Conservation (phyloP, 139 green algal species). For the Coccomyxa sp. region DNA sequence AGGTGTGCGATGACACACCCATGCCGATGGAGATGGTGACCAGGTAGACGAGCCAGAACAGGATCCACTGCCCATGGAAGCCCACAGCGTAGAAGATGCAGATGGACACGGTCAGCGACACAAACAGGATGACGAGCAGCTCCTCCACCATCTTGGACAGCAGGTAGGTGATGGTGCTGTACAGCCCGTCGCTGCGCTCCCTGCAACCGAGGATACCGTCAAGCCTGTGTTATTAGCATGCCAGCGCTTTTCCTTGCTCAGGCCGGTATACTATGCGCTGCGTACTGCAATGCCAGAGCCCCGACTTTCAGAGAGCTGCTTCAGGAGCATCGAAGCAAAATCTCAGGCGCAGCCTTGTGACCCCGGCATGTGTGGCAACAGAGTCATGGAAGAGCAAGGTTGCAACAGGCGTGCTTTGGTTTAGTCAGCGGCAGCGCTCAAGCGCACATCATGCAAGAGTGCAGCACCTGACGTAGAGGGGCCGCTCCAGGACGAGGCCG, state of each 20-base stretch:
- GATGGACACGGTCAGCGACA: slow-evolving; percentile 27
- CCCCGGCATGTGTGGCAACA: too few relatives aligned
- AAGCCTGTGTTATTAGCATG: too few relatives aligned
- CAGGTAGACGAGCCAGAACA: slow-evolving; percentile 29
- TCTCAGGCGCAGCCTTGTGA: too few relatives aligned
- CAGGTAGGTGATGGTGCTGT: slow-evolving; percentile 75
- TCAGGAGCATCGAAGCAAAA: too few relatives aligned
- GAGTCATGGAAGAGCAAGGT: too few relatives aligned
- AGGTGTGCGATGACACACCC: not conserved
- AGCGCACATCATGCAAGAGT: too few relatives aligned
- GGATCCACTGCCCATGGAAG: slow-evolving; percentile 23
- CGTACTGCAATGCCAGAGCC: too few relatives aligned
- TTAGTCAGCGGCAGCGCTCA: too few relatives aligned
- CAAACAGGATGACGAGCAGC: slow-evolving; percentile 16
- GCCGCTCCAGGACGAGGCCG: slow-evolving; percentile 64
- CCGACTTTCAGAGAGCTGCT: too few relatives aligned
- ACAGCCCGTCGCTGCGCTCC: slow-evolving; percentile 76
- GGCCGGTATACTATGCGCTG: too few relatives aligned
- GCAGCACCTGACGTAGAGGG: slow-evolving; percentile 55
- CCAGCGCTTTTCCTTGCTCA: too few relatives aligned
- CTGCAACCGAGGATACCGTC: slow-evolving; percentile 6
- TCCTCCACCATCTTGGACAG: slow-evolving; percentile 51
- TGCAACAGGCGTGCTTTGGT: too few relatives aligned
- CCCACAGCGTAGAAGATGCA: slow-evolving; percentile 35
- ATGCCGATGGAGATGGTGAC: slow-evolving; percentile 4